phyloP scores from a whole-genome alignment of 2,329 filamentous ascomycete species.

The Sordariomycetes sp. region DNA sequence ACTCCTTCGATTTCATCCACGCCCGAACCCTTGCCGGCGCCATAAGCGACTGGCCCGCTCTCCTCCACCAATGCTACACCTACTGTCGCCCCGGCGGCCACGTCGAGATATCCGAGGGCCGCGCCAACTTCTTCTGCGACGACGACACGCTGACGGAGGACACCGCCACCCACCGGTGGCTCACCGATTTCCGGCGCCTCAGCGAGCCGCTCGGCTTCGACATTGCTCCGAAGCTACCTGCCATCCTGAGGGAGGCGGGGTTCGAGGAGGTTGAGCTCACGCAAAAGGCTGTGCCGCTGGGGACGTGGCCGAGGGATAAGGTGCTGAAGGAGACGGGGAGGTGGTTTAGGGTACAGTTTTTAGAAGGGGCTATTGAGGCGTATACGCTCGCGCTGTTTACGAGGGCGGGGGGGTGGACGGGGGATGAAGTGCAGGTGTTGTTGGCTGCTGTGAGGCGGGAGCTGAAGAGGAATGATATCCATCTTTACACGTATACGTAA shows the following conservation, averaged over 20 bases:
- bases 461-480: background rate
- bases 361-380: constrained; percentile 31
- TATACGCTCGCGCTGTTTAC: constrained; percentile 28
- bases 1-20: constrained; percentile 15
- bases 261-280: constrained; percentile 20
- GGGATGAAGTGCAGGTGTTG: constrained; percentile 28
- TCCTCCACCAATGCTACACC: too few relatives aligned
- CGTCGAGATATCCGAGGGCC: constrained; percentile 28
- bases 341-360: constrained; percentile 18
- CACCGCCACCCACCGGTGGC: constrained; percentile 27
- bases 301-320: constrained; percentile 24
- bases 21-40: constrained; percentile 12
- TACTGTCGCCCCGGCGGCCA: constrained; percentile 22
- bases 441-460: constrained; percentile 29
- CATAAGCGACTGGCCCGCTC: constrained; percentile 15
- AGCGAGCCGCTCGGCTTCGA: constrained; percentile 26
- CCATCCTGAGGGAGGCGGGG: constrained; percentile 25
- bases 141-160: constrained; percentile 24
- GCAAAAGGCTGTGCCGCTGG: constrained; percentile 24
- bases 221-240: constrained; percentile 21
- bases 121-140: constrained; percentile 25
- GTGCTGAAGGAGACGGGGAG: constrained; percentile 22
- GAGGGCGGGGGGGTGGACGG: constrained; percentile 22
- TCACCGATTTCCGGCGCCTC: constrained; percentile 21
- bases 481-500: too few relatives aligned